Percentiles rank a stretch among this genome's conserved stretches.
phyloP scores from a whole-genome alignment of 352 stramenopile genomes.

The Phytophthora tentaculata region DNA sequence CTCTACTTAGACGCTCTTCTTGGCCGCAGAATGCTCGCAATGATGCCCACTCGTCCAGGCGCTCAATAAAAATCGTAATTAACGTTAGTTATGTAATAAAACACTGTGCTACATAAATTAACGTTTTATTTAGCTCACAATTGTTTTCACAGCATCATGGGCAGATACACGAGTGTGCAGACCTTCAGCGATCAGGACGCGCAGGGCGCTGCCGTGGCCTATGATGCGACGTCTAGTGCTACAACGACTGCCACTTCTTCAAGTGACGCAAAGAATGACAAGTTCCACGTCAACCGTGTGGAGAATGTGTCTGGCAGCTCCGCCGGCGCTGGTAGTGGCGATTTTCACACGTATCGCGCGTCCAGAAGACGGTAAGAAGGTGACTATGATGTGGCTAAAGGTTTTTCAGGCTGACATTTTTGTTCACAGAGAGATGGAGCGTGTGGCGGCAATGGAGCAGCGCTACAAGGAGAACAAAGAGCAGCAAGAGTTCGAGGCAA shows the following conservation, averaged over 20 bases:
- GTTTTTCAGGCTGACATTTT: not conserved
- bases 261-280: slow-evolving; percentile 27
- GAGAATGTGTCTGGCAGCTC: slow-evolving; percentile 96
- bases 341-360: slow-evolving; percentile 98
- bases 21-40: slow-evolving; percentile 20
- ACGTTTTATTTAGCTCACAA: too few relatives aligned
- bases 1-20: slow-evolving; percentile 5
- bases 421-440: slow-evolving; percentile 85
- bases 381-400: not conserved
- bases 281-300: slow-evolving; percentile 78
- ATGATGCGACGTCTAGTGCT: slow-evolving; percentile 21
- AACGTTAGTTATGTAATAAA: slow-evolving; percentile 11
- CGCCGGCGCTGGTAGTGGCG: slow-evolving; percentile 93
- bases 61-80: not conserved
- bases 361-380: slow-evolving; percentile 71
- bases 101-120: too few relatives aligned
- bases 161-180: slow-evolving; percentile 83
- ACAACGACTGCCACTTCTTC: not conserved
- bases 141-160: too few relatives aligned
- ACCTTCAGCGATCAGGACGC: slow-evolving; percentile 87
- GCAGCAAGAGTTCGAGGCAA: slow-evolving; percentile 71
- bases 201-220: slow-evolving; percentile 72
- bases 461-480: slow-evolving; percentile 69
- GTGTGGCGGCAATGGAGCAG: slow-evolving; percentile 91
- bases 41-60: slow-evolving; percentile 5